Conservation (phyloP, 2,329 filamentous ascomycete species). For the Tolypocladium endophyticum region DNA sequence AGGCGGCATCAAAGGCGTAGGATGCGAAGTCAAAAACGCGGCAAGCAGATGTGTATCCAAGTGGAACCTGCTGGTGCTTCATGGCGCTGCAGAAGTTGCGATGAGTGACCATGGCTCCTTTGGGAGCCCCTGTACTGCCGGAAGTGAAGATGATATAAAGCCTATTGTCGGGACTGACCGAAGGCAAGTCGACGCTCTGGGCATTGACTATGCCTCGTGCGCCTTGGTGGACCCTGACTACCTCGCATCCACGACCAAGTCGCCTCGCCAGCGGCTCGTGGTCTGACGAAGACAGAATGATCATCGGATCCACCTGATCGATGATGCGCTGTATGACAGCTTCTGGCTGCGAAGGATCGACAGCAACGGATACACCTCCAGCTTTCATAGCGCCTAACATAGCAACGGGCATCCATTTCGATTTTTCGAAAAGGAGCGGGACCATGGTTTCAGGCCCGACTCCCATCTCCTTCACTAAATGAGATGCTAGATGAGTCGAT, state of each 20-base stretch:
- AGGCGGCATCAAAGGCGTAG: slow-evolving; percentile 40
- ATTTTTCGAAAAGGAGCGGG: slow-evolving; percentile 13
- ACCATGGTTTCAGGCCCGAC: slow-evolving; percentile 3
- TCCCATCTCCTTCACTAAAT: background rate
- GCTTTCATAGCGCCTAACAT: slow-evolving; percentile 11
- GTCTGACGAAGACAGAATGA: background rate
- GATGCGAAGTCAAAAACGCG: slow-evolving; percentile 32
- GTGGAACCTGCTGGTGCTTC: slow-evolving; percentile 3
- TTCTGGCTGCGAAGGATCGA: too few species aligned
- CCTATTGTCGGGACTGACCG: background rate
- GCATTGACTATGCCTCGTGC: too few species aligned
- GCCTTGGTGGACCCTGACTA: too few species aligned
- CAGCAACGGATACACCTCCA: too few species aligned
- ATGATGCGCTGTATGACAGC: background rate
- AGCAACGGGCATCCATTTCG: slow-evolving; percentile 8
- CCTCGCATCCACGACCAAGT: background rate
- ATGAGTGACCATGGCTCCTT: slow-evolving; percentile 9
- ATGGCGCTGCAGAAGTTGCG: slow-evolving; percentile 1
- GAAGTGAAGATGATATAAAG: slow-evolving; percentile 7
- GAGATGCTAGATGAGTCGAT: background rate
- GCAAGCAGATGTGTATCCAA: slow-evolving; percentile 3
- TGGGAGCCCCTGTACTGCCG: slow-evolving; percentile 7
- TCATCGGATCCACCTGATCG: background rate
- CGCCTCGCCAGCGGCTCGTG: background rate
- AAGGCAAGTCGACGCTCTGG: too few species aligned